phyloP scores from a whole-genome alignment of 306 rosid genomes.

The Glycine tomentella region DNA sequence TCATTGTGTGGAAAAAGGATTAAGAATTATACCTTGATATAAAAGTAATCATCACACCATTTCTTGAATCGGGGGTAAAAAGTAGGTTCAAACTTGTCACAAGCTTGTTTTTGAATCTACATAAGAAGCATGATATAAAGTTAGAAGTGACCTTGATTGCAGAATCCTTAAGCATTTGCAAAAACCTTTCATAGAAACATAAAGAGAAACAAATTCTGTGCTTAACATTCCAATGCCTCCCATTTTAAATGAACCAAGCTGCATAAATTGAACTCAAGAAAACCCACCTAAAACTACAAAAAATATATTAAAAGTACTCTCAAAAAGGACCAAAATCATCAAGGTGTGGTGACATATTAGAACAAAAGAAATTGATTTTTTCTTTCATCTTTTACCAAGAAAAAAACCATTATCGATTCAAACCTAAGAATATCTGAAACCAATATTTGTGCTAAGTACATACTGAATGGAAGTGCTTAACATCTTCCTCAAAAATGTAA shows the following conservation, averaged over 20 bases:
- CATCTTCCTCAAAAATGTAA: constrained; percentile 93
- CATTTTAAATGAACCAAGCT: no score
- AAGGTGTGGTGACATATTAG: background rate
- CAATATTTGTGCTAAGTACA: constrained; percentile 37
- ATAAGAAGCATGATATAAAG: no score
- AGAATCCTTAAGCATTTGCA: no score
- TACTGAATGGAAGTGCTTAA: constrained; percentile 94
- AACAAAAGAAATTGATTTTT: background rate
- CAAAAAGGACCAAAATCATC: constrained; percentile 14
- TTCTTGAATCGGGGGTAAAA: constrained; percentile 7
- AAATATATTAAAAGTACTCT: constrained; percentile 12
- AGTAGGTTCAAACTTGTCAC: no score
- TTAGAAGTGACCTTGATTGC: no score
- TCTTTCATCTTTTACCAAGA: background rate
- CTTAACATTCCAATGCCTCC: constrained; percentile 17
- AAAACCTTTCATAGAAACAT: no score
- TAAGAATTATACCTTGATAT: no score
- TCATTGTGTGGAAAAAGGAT: constrained; percentile 15
- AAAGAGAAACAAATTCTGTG: background rate
- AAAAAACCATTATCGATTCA: background rate
- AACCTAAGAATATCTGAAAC: constrained; percentile 26
- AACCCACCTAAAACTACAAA: background rate
- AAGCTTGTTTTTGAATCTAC: no score
- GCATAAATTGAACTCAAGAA: no score
- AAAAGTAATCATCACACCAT: no score